phyloP scores from a whole-genome alignment of 768 basidiomycete genomes.

The Boletus vermiculosoides region DNA sequence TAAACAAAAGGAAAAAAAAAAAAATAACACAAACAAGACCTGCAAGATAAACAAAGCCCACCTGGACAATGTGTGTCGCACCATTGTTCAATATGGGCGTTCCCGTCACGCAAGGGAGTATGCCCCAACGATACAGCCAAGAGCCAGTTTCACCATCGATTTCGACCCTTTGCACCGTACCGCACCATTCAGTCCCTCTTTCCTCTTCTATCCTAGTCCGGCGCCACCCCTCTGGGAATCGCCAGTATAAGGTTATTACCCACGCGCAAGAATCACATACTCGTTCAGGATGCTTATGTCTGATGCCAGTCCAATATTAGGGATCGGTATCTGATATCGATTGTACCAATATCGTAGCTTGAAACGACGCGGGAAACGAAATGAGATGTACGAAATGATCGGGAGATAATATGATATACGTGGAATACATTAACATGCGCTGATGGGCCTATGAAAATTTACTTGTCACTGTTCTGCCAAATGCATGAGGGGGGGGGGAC shows the following conservation, averaged over 20 bases:
- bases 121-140: background rate
- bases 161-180: background rate
- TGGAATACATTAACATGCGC: conserved; percentile 26
- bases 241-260: conserved; percentile 15
- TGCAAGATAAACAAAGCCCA: background rate
- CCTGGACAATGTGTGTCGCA: conserved; percentile 11
- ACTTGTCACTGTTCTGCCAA: background rate
- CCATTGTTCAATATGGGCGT: background rate
- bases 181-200: background rate
- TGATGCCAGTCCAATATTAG: conserved; percentile 21
- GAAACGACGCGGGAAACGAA: conserved; percentile 16
- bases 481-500: no score
- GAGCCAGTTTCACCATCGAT: conserved; percentile 9
- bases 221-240: conserved; percentile 5
- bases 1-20: conserved; percentile 6
- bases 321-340: conserved; percentile 20
- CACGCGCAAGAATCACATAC: background rate
- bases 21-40: background rate
- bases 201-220: conserved; percentile 16
- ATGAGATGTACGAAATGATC: conserved; percentile 21
- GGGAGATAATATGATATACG: conserved; percentile 24
- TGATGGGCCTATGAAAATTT: background rate
- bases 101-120: background rate
- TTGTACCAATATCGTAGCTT: conserved; percentile 18
- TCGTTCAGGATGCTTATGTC: conserved; percentile 16